phyloP scores from a whole-genome alignment of 352 stramenopile genomes.

The Pythium vanterpoolii region DNA sequence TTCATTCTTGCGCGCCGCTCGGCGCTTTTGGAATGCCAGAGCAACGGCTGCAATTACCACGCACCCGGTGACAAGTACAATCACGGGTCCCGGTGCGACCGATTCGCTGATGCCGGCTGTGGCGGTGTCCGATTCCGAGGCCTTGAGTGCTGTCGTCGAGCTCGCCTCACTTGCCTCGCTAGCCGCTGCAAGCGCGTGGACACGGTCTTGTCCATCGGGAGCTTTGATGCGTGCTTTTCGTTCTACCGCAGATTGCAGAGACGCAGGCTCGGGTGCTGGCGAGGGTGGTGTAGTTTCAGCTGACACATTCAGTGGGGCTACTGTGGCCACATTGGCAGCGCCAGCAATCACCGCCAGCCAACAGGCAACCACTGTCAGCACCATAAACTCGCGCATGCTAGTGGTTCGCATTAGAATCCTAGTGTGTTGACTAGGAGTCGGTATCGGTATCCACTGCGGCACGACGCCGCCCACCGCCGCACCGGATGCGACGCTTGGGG shows the following conservation, averaged over 20 bases:
- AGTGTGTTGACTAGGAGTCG: background rate
- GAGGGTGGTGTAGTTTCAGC: background rate
- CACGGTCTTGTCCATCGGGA: constrained; percentile 2
- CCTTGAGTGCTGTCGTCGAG: background rate
- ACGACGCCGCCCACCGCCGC: background rate
- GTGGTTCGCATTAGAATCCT: background rate
- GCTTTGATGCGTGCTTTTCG: constrained; percentile 2
- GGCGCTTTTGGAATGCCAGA: constrained; percentile 15
- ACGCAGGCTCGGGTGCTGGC: background rate
- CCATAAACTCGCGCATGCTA: background rate
- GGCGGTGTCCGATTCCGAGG: background rate
- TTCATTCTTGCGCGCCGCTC: constrained; percentile 6
- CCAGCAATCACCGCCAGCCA: background rate
- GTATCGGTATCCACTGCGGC: no score
- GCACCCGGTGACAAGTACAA: constrained; percentile 11
- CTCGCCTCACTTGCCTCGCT: background rate
- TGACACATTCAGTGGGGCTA: background rate
- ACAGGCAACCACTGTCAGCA: background rate
- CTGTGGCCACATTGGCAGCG: background rate
- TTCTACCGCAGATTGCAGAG: background rate
- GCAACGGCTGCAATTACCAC: constrained; percentile 15
- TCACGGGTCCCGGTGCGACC: background rate
- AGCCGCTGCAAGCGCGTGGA: background rate
- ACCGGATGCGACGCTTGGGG: background rate
- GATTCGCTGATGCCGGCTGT: background rate